Evolutionary conservation across 139 green algal species (phyloP).

Genomic region (Chlamydomonas applanata): DNA sequence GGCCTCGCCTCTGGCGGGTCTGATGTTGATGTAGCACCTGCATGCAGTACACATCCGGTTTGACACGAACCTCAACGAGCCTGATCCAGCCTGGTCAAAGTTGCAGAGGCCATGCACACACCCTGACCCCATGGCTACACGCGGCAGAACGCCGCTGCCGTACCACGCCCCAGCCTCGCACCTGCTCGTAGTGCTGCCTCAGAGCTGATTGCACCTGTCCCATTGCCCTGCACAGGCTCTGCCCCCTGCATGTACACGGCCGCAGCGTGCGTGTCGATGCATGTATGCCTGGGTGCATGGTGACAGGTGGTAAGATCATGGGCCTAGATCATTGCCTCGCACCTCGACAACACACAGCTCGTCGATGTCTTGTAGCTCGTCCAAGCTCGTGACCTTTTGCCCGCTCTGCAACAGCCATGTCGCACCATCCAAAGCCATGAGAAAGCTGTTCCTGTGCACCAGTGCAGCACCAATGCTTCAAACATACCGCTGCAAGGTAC

Average conservation of each 20-base stretch:
- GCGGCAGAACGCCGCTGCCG: too few relatives aligned
- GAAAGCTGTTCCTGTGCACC: background rate
- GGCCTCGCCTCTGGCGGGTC: too few relatives aligned
- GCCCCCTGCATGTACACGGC: background rate
- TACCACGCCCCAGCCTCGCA: too few relatives aligned
- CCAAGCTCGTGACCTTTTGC: constrained; percentile 62
- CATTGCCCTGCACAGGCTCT: background rate
- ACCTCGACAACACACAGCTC: constrained; percentile 81
- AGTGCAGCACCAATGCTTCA: background rate
- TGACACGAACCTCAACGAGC: too few relatives aligned
- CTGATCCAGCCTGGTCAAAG: too few relatives aligned
- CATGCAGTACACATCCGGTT: background rate
- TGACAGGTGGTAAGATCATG: background rate
- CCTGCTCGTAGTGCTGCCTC: constrained; percentile 2
- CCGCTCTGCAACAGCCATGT: constrained; percentile 53
- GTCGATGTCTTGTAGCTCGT: constrained; percentile 87
- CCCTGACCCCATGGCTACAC: too few relatives aligned
- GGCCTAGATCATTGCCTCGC: background rate
- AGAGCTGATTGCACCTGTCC: background rate
- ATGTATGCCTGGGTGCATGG: background rate
- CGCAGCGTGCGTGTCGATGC: background rate
- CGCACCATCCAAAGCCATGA: background rate
- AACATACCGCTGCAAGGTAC: constrained; percentile 64
- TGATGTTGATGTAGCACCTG: background rate
- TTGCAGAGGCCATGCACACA: too few relatives aligned